phyloP scores from a whole-genome alignment of 805 yeast species.

The Candida nitratophila region DNA sequence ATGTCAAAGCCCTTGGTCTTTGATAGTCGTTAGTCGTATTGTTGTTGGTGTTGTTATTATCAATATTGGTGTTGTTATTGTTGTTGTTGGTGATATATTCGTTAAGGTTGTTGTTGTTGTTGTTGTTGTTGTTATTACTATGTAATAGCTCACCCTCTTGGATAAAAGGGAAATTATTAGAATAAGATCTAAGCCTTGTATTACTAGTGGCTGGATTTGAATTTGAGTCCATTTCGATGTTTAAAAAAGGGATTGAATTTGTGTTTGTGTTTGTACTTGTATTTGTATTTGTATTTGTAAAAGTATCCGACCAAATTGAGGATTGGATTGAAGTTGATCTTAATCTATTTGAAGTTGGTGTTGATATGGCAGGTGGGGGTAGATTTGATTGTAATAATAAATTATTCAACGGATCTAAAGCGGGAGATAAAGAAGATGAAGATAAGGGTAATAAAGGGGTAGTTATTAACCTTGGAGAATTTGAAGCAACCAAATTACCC shows the following conservation, averaged over 20 bases:
- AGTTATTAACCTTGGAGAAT: constrained; percentile 5
- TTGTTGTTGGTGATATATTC: background rate
- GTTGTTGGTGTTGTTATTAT: background rate
- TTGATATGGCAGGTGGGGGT: constrained; percentile 7
- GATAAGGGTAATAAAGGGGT: constrained; percentile 2
- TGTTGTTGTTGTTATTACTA: background rate
- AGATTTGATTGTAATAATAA: background rate
- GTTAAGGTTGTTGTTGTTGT: background rate
- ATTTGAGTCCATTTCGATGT: background rate
- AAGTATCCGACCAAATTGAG: constrained; percentile 56
- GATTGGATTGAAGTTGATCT: constrained; percentile 51
- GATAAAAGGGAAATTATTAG: constrained; percentile 3
- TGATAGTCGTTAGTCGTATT: background rate
- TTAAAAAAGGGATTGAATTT: background rate
- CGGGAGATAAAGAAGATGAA: constrained; percentile 5
- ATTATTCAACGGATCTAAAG: constrained; percentile 12
- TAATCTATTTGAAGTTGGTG: constrained; percentile 24
- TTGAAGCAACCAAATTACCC: constrained; percentile 6
- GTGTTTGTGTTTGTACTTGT: constrained; percentile 5
- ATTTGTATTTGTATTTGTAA: constrained; percentile 4
- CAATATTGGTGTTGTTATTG: background rate
- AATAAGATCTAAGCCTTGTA: constrained; percentile 19
- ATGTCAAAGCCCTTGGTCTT: constrained; percentile 1
- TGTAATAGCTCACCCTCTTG: background rate
- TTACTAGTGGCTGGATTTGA: background rate